These are phyloP conservation scores for Aspergillus quadricinctus DNA, from an alignment of 2,329 filamentous ascomycete species.

Conservation along the genomic window DNA sequence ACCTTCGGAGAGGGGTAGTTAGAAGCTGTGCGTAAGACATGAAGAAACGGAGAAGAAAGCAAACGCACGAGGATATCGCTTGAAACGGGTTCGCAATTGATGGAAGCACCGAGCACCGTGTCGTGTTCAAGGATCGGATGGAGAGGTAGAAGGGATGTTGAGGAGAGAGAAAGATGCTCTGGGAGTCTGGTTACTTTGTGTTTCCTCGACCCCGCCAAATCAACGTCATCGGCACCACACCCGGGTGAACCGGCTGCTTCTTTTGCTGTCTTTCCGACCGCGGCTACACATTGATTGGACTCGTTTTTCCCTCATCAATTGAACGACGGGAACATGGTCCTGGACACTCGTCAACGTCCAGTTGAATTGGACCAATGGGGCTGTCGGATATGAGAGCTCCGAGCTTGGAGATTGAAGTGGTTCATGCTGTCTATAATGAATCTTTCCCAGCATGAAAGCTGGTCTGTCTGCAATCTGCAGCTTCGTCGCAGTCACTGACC, in stretches of 20 bases:
- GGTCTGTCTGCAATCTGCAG: background rate
- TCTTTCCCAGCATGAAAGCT: background rate
- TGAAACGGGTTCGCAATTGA: background rate
- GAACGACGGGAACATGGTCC: no score
- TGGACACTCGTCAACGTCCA: no score
- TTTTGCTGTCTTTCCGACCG: background rate
- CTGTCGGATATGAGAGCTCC: no score
- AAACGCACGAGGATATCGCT: background rate
- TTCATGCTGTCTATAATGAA: no score
- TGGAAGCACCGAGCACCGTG: background rate
- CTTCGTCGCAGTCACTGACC: background rate
- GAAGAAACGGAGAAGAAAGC: background rate
- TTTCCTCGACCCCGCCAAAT: slow-evolving; percentile 9
- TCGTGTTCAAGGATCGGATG: background rate
- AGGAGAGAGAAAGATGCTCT: background rate
- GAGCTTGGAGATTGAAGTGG: no score
- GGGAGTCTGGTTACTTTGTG: background rate
- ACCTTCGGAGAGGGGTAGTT: slow-evolving; percentile 20
- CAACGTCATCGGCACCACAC: slow-evolving; percentile 20
- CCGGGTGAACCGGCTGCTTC: slow-evolving; percentile 1
- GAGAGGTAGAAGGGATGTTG: background rate
- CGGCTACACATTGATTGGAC: background rate
- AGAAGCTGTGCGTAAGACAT: slow-evolving; percentile 22
- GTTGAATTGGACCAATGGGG: no score
- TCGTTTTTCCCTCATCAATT: no score